Evolutionary conservation across 768 basidiomycete genomes (phyloP), one percentile per base, ranked within the genome.

Genomic region (Boletellus ananas): DNA sequence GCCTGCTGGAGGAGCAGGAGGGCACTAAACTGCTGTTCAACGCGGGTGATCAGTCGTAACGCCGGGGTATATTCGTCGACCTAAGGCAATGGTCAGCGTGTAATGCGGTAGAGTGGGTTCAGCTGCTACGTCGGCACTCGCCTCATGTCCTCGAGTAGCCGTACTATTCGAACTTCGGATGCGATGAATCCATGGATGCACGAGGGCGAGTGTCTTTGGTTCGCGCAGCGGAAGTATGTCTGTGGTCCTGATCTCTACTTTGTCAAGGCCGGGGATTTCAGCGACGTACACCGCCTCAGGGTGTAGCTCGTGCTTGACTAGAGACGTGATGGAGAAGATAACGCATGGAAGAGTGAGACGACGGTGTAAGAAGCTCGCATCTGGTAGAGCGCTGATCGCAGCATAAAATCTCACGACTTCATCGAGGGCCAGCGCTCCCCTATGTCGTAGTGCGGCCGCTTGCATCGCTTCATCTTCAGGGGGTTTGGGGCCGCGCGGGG

Each of bases 331-430:
- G 18, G 6, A 35, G 23, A 52, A 52, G 33, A 47, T 39, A 27
- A 52, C 27, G 29, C 46, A 52, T 27, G 51, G 51, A 25, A 52
- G 51, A 25, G 42, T 27, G 17, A 52, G 51, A 17, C 46, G 51
- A 16, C 46, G 46, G 23, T 34, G 27, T 21, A 17, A 21, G 21
- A 47, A 40, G 6, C 16, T 31, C 21, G 45, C 45, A 6, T 40
- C 25, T 12, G 17, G 33, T 5, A 51, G 45, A 20, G 34, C 14
- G 10, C 10, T 29, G 39, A 46, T 33, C 14, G 11, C 17, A 12
- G 12, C 34, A 27, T 41, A 51, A 40, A 51, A 46, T 23, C 11
- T n/a, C 14, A 14, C 20, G 27, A 16, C 34, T 10, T 41, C 44
- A 11, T 36, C 25, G 12, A n/a, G 50, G 18, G 38, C 7, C 17